Percentiles rank a stretch among this genome's conserved stretches.
Evolutionary conservation across 306 rosid genomes (phyloP).

Genomic region (Prunus mume): DNA sequence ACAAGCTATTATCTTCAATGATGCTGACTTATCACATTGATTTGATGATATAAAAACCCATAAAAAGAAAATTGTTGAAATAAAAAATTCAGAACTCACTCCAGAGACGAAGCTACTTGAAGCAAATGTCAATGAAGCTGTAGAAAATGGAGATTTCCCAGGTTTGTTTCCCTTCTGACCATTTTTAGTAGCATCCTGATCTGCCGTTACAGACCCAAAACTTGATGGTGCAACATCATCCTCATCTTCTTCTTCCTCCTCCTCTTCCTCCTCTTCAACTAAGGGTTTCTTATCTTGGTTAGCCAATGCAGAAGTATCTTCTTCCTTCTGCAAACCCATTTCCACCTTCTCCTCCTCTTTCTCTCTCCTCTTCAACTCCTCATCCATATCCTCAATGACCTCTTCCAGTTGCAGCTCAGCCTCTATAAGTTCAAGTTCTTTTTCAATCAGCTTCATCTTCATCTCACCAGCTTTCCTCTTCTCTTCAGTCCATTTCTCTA

Average conservation of each 20-base stretch:
- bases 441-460: conserved; percentile 46
- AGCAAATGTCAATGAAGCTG: conserved; percentile 71
- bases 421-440: conserved; percentile 67
- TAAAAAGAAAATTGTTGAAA: not conserved
- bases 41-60: not conserved
- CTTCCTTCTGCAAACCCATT: conserved; percentile 48
- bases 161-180: conserved; percentile 53
- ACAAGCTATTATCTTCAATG: not conserved
- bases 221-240: conserved; percentile 61
- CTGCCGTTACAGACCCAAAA: conserved; percentile 62
- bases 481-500: conserved; percentile 71
- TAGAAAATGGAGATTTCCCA: conserved; percentile 74
- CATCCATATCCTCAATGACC: conserved; percentile 67
- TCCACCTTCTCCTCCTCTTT: conserved; percentile 65
- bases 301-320: conserved; percentile 37
- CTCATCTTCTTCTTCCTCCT: conserved; percentile 51
- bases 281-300: conserved; percentile 44
- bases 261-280: conserved; percentile 29
- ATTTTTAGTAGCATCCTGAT: conserved; percentile 44
- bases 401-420: conserved; percentile 75
- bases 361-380: conserved; percentile 53
- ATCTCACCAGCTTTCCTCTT: conserved; percentile 49
- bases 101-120: conserved; percentile 66
- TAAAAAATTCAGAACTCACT: conserved; percentile 53
- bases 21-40: not conserved